Conservation (phyloP, 768 basidiomycete species). For the Phlebiopsis gigantea region DNA sequence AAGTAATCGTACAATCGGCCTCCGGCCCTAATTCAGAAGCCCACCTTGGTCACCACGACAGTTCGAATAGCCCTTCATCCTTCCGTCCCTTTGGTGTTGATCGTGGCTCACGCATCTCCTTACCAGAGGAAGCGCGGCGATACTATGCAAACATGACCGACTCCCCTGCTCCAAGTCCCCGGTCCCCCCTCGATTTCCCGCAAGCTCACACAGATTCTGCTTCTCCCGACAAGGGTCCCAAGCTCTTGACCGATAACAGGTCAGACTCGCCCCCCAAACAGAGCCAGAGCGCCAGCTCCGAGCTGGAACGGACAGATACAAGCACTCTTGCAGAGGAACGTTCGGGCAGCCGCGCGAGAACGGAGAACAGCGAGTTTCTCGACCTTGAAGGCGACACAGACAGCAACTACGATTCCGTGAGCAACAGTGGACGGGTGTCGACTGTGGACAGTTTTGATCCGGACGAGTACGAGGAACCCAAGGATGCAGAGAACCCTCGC, state of each 20-base stretch:
- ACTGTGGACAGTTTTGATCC: constrained; percentile 17
- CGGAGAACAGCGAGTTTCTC: constrained; percentile 50
- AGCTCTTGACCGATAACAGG: constrained; percentile 2
- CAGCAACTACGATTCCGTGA: constrained; percentile 31
- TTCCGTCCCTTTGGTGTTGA: constrained; percentile 26
- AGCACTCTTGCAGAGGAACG: constrained; percentile 10
- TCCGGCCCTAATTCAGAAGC: background rate
- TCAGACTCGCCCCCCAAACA: constrained; percentile 14
- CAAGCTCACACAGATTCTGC: background rate
- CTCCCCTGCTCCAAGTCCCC: constrained; percentile 53
- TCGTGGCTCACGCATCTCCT: constrained; percentile 63
- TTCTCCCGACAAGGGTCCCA: constrained; percentile 7
- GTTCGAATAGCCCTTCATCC: constrained; percentile 19
- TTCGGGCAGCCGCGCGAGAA: constrained; percentile 6
- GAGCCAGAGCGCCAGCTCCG: constrained; percentile 6
- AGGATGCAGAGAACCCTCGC: background rate
- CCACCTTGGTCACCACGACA: constrained; percentile 14
- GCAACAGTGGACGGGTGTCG: constrained; percentile 13
- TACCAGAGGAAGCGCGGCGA: constrained; percentile 72
- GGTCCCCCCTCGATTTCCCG: background rate
- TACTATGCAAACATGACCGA: constrained; percentile 69
- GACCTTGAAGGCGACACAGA: constrained; percentile 48
- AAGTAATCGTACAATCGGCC: constrained; percentile 10
- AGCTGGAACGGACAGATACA: constrained; percentile 5
- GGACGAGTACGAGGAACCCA: constrained; percentile 14